Evolutionary conservation across 2,329 filamentous ascomycete genomes (phyloP), one percentile per base, ranked within the genome.

Genomic region (Sclerotinia spermophila): DNA sequence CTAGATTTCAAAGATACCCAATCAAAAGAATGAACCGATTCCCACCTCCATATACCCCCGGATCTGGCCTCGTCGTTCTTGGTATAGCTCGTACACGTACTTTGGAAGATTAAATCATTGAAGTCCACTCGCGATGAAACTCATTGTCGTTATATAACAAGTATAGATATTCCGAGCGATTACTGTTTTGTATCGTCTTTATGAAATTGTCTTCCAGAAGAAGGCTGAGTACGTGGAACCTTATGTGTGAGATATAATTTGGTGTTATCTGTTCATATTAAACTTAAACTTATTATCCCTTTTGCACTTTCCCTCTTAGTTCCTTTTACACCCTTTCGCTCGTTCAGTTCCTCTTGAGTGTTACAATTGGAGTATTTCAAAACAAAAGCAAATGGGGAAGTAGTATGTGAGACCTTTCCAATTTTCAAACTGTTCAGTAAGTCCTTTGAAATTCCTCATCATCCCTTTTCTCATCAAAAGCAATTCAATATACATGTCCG

Each of bases 381-480:
- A 35, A 68, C n/a, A n/a, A 61, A 48, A 35, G 40, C 8, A 61
- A 51, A 38, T 68, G 55, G 45, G 45, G 62, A 53, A 66, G 62
- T 69, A 44, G 48, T 30, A 66, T 56, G 68, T 66, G 38, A 69
- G 68, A 53, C 42, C 58, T 30, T 33, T 61, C 53, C 42, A 19
- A 67, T 56, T 61, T 27, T 33, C 24, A 44, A 51, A 61, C 24
- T 33, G 40, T 48, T 48, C 55, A 27, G 66, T 69, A 64, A 69
- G 67, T 69, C n/a, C 33, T 51, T 68, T 33, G 56, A 60, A 30
- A 45, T 64, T 51, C 27, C 35, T 66, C 38, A 65, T 66, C 38
- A 65, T 65, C 67, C 66, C 70, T 59, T 71, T 58, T 42, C 58
- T 62, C 70, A 55, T 15, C 48, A 38, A 65, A 64, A 58, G 38